These are phyloP conservation scores for Colletotrichum sp. DNA, from an alignment of 2,329 filamentous ascomycete species.

Conservation along the genomic window DNA sequence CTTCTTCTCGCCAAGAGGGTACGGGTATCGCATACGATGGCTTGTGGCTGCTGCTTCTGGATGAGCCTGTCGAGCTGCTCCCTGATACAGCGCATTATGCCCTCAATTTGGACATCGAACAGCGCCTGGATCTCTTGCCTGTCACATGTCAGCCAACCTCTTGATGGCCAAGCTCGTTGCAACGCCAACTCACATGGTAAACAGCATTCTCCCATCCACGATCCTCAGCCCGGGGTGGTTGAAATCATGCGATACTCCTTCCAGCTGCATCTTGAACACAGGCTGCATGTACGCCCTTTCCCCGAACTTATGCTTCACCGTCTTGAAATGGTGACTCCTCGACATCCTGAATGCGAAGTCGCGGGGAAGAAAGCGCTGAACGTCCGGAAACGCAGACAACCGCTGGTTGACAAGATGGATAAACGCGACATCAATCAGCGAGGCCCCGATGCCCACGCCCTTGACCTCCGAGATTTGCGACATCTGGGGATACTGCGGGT, in stretches of 20 bases:
- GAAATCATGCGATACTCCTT: slow-evolving; percentile 46
- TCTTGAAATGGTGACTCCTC: slow-evolving; percentile 42
- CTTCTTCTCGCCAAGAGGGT: slow-evolving; percentile 1
- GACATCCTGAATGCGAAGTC: slow-evolving; percentile 42
- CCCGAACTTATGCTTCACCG: slow-evolving; percentile 47
- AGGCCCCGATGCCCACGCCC: slow-evolving; percentile 50
- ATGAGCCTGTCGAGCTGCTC: slow-evolving; percentile 46
- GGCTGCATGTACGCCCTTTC: slow-evolving; percentile 45
- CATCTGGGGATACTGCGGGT: slow-evolving; percentile 31
- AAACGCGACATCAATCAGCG: slow-evolving; percentile 51
- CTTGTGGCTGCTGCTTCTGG: slow-evolving; percentile 31
- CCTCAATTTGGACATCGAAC: slow-evolving; percentile 37
- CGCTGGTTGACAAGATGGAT: slow-evolving; percentile 41
- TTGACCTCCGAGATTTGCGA: slow-evolving; percentile 42
- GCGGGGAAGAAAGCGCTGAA: slow-evolving; percentile 36
- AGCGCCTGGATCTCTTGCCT: background rate
- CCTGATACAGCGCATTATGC: slow-evolving; percentile 41
- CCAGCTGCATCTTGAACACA: slow-evolving; percentile 46
- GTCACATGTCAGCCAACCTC: background rate
- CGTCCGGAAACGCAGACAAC: slow-evolving; percentile 39
- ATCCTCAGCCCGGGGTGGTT: slow-evolving; percentile 41
- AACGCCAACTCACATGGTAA: slow-evolving; percentile 37
- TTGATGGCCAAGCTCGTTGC: background rate
- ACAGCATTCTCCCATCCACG: slow-evolving; percentile 44
- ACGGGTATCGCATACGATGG: slow-evolving; percentile 34